Evolutionary conservation across 352 stramenopile genomes (phyloP).

Genomic region (Phytopythium mirpurense): DNA sequence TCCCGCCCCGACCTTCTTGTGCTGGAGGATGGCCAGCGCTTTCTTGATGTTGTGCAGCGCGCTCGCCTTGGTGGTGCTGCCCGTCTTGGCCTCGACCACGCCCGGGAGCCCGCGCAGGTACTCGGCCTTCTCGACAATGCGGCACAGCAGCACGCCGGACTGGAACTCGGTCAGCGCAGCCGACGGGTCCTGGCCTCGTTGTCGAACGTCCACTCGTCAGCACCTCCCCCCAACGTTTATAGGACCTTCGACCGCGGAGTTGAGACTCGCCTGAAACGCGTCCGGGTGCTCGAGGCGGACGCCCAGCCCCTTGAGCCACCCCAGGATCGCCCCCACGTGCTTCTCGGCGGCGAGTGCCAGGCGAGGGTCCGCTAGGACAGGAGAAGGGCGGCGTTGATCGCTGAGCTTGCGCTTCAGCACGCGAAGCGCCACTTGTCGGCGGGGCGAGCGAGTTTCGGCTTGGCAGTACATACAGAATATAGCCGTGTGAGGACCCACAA

Average conservation of each 20-base stretch:
- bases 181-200: slow-evolving; percentile 16
- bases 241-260: too few relatives aligned
- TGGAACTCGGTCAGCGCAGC: slow-evolving; percentile 41
- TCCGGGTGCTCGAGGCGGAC: slow-evolving; percentile 19
- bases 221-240: not conserved
- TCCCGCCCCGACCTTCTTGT: slow-evolving; percentile 40
- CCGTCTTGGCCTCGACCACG: not conserved
- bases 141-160: slow-evolving; percentile 53
- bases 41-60: slow-evolving; percentile 73
- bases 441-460: too few relatives aligned
- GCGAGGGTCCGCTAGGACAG: not conserved
- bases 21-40: slow-evolving; percentile 45
- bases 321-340: slow-evolving; percentile 16
- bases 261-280: slow-evolving; percentile 27
- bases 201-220: not conserved
- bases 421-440: not conserved
- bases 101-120: slow-evolving; percentile 59
- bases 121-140: slow-evolving; percentile 66
- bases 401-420: not conserved
- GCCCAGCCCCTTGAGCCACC: slow-evolving; percentile 34
- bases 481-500: too few relatives aligned
- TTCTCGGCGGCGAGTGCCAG: not conserved
- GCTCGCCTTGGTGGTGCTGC: slow-evolving; percentile 37
- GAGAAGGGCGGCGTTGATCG: not conserved
- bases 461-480: too few relatives aligned